phyloP scores from a whole-genome alignment of 2,329 filamentous ascomycete genomes.

The Raffaelea arxii region DNA sequence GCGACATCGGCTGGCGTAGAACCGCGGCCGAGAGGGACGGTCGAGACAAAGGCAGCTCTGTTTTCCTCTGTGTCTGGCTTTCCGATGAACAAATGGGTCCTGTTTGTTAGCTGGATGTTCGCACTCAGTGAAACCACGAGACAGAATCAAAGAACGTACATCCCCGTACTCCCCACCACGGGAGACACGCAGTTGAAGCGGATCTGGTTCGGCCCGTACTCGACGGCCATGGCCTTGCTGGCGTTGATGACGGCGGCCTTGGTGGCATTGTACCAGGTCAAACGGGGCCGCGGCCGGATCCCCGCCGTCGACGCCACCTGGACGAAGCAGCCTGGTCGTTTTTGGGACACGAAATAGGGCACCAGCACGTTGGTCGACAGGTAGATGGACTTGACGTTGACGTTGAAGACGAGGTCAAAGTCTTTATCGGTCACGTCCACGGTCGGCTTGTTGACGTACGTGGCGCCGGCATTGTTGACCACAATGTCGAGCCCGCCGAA shows the following conservation, averaged over 20 bases:
- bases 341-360: constrained; percentile 48
- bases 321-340: constrained; percentile 50
- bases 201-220: constrained; percentile 63
- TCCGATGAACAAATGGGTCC: constrained; percentile 43
- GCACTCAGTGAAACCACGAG: background rate
- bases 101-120: constrained; percentile 5
- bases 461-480: constrained; percentile 52
- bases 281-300: constrained; percentile 46
- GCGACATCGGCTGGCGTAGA: constrained; percentile 57
- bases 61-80: constrained; percentile 55
- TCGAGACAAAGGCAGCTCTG: constrained; percentile 41
- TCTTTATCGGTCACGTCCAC: constrained; percentile 54
- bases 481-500: constrained; percentile 47
- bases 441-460: constrained; percentile 53
- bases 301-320: constrained; percentile 58
- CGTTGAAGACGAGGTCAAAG: constrained; percentile 56
- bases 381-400: constrained; percentile 61
- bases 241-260: constrained; percentile 57
- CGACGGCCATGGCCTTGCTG: constrained; percentile 52
- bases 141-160: constrained; percentile 25
- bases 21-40: constrained; percentile 44
- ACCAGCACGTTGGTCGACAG: constrained; percentile 49
- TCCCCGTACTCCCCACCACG: constrained; percentile 55
- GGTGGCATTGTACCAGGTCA: constrained; percentile 63
- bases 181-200: constrained; percentile 65